Evolutionary conservation across 768 basidiomycete genomes (phyloP), one percentile per base, ranked within the genome.

Genomic region (Pleurotus tuber-regium): DNA sequence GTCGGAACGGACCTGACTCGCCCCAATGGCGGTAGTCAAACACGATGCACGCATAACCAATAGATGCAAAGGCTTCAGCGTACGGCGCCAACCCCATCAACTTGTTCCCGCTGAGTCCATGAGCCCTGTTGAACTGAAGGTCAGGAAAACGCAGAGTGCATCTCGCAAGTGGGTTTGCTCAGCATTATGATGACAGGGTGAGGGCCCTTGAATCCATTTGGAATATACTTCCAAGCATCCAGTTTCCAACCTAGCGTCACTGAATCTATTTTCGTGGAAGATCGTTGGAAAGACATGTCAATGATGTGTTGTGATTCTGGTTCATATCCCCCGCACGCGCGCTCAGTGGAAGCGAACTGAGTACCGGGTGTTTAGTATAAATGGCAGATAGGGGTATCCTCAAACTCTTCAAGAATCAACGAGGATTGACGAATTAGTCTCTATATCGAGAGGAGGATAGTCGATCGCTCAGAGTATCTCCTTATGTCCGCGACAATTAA

Each of bases 1-100:
- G 26, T 19, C 2, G 0, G 26, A 10, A 53, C 57, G 10, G n/a
- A 67, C 69, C 66, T 31, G 70, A 71, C 0, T 56, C 52, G 8
- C 70, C 70, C 69, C 69, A 71, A 14, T 66, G 61, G 11, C 70
- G 64, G 47, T 71, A 71, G 55, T 71, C 69, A 43, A 71, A 70
- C 12, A 70, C 65, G 3, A 70, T 44, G 44, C 55, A 65, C 0
- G 62, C 69, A 39, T 70, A 69, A 4, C 67, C 68, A 3, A 53
- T 46, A 2, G 48, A 35, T 4, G 62, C 60, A 42, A 69, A 70
- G 8, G 51, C 52, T 35, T 68, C 64, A 0, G 67, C 68, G 41
- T 63, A 70, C 7, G 51, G 41, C 1, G 51, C 54, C 14, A 70
- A 59, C 4, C 59, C 57, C 65, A 69, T 67, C n/a, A 56, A 49